Conservation (phyloP, 2,329 filamentous ascomycete genomes). For the Chaetomium sp. region DNA sequence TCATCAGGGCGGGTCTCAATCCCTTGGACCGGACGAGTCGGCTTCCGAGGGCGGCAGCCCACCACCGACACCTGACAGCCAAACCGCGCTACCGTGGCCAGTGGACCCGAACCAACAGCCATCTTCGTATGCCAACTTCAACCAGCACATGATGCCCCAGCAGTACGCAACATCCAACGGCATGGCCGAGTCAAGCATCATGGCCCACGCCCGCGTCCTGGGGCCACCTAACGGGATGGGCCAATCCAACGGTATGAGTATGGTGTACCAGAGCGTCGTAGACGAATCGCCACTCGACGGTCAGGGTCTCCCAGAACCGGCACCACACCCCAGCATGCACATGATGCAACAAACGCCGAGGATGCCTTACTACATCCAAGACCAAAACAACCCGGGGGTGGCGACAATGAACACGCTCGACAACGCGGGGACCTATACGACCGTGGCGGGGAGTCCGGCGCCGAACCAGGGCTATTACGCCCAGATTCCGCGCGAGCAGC, state of each 20-base stretch:
- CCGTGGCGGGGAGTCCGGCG: slow-evolving; percentile 56
- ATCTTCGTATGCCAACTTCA: slow-evolving; percentile 58
- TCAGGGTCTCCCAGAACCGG: slow-evolving; percentile 32
- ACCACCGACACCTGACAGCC: slow-evolving; percentile 60
- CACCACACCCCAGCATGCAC: slow-evolving; percentile 46
- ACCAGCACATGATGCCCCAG: slow-evolving; percentile 52
- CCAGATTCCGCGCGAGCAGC: slow-evolving; percentile 51
- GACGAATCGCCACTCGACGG: not conserved
- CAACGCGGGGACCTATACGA: slow-evolving; percentile 61
- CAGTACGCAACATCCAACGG: too few species aligned
- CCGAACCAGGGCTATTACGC: slow-evolving; percentile 59
- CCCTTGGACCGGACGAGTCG: slow-evolving; percentile 58
- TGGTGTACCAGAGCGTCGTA: too few species aligned
- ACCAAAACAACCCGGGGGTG: slow-evolving; percentile 63
- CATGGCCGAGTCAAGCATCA: slow-evolving; percentile 50
- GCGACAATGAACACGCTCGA: slow-evolving; percentile 58
- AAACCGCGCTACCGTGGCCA: slow-evolving; percentile 53
- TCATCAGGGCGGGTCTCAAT: slow-evolving; percentile 60
- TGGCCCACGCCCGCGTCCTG: too few species aligned
- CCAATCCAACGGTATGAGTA: too few species aligned
- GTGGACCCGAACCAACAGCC: slow-evolving; percentile 50
- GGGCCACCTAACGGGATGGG: too few species aligned
- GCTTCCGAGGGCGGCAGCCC: slow-evolving; percentile 62
- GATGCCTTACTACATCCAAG: slow-evolving; percentile 60
- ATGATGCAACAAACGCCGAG: slow-evolving; percentile 54